Evolutionary conservation across 495 filamentous ascomycete genomes (phyloP).

Genomic region (Lepidopterella palustris): DNA sequence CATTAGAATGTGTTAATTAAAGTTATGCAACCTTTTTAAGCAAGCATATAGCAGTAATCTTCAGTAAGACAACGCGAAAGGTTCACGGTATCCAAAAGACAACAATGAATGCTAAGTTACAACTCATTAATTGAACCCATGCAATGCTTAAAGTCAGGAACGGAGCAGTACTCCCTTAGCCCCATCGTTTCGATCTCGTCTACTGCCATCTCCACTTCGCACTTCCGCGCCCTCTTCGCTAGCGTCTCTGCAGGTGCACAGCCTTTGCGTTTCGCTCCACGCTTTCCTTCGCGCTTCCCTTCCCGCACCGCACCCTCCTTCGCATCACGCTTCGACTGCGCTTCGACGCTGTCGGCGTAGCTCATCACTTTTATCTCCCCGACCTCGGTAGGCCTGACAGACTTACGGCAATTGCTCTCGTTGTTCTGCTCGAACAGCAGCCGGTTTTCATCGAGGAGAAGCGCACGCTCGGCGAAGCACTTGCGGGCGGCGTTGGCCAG

Average conservation of each 20-base stretch:
- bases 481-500: slow-evolving; percentile 10
- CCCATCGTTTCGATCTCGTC: slow-evolving; percentile 11
- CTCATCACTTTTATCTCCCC: slow-evolving; percentile 18
- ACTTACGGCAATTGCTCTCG: slow-evolving; percentile 12
- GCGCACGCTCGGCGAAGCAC: slow-evolving; percentile 7
- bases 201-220: slow-evolving; percentile 5
- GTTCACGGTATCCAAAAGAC: background rate
- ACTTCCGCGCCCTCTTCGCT: background rate
- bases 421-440: slow-evolving; percentile 14
- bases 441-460: slow-evolving; percentile 10
- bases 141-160: slow-evolving; percentile 2
- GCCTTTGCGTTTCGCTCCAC: background rate
- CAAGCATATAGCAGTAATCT: background rate
- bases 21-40: background rate
- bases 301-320: background rate
- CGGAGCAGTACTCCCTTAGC: slow-evolving; percentile 3
- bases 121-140: slow-evolving; percentile 5
- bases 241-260: background rate
- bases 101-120: background rate
- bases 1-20: background rate
- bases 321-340: slow-evolving; percentile 10
- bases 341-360: slow-evolving; percentile 10
- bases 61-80: background rate
- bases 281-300: background rate
- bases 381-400: background rate